Evolutionary conservation across 306 rosid species (phyloP).

Genomic region (Rosa chinensis): DNA sequence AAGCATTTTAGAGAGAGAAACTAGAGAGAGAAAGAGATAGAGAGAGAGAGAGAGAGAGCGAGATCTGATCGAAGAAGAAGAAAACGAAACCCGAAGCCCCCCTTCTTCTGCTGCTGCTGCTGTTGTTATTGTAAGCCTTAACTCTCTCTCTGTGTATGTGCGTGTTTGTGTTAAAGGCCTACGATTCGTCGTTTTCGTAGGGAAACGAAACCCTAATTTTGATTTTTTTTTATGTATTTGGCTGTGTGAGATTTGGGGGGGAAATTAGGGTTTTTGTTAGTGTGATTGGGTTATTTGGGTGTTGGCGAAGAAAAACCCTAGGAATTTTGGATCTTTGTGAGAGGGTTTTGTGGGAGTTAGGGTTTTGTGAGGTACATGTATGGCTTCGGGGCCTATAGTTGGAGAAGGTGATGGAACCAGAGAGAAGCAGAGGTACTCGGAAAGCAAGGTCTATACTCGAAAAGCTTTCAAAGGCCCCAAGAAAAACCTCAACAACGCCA

Average conservation of each 20-base stretch:
- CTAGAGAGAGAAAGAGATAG: conserved; percentile 19
- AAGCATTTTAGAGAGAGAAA: conserved; percentile 68
- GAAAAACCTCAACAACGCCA: conserved; percentile 34
- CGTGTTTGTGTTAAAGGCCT: conserved; percentile 18
- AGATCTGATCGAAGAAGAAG: conserved; percentile 65
- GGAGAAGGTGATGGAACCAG: conserved; percentile 67
- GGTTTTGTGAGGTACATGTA: conserved; percentile 76
- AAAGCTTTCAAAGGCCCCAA: conserved; percentile 55
- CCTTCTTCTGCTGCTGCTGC: conserved; percentile 27
- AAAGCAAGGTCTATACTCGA: conserved; percentile 70
- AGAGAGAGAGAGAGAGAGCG: conserved; percentile 1
- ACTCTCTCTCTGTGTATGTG: not conserved
- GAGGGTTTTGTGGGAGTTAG: conserved; percentile 37
- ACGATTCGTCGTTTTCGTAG: not conserved
- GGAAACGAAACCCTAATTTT: conserved; percentile 21
- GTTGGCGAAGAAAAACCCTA: conserved; percentile 21
- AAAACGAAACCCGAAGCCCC: conserved; percentile 29
- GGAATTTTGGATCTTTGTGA: conserved; percentile 18
- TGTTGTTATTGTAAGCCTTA: conserved; percentile 26
- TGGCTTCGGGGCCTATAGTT: conserved; percentile 83
- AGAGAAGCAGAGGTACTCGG: conserved; percentile 56
- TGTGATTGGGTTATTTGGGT: too few species aligned
- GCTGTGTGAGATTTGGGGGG: conserved; percentile 21
- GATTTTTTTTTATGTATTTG: conserved; percentile 24
- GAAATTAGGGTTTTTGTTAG: conserved; percentile 37